Percentiles rank a stretch among this genome's conserved stretches.
Evolutionary conservation across 345 rosid species (phyloP).

Genomic region (Pseudoturritis turrita): DNA sequence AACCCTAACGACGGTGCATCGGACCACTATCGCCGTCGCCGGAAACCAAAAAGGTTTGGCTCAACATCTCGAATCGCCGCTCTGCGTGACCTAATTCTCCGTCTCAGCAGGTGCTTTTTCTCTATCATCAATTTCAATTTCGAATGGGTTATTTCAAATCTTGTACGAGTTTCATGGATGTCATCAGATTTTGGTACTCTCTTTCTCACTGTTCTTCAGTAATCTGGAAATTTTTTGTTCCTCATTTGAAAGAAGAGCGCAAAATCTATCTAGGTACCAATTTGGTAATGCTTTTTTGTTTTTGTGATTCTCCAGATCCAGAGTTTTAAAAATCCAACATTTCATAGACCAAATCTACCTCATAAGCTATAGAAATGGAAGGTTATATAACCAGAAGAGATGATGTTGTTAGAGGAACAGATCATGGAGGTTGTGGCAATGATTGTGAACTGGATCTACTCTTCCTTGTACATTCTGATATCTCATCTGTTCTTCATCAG

Average conservation of each 20-base stretch:
- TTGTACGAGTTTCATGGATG: neutral
- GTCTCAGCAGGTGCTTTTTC: constrained; percentile 2
- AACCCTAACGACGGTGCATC: constrained; percentile 21
- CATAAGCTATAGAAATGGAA: constrained; percentile 5
- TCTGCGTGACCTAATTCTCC: neutral
- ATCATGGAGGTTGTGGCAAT: constrained; percentile 14
- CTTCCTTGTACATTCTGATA: constrained; percentile 62
- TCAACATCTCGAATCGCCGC: neutral
- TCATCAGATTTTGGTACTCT: neutral
- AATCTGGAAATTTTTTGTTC: neutral
- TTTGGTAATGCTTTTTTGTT: neutral
- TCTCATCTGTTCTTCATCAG: constrained; percentile 54
- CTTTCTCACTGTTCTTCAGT: neutral
- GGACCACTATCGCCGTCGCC: neutral
- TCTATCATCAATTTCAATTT: neutral
- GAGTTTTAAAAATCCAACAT: neutral
- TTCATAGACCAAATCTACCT: neutral
- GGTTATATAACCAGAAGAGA: constrained; percentile 2
- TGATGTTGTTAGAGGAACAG: constrained; percentile 12
- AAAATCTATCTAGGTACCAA: neutral
- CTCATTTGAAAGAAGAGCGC: neutral
- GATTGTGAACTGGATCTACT: constrained; percentile 50
- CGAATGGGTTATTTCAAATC: neutral
- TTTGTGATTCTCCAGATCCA: constrained; percentile 16
- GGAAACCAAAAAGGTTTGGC: neutral